A percentile compares a stretch with the other conserved stretches of the same genome.
Evolutionary conservation across 768 basidiomycete species (phyloP).

Genomic region (Lanmaoa pseudosensibilis): DNA sequence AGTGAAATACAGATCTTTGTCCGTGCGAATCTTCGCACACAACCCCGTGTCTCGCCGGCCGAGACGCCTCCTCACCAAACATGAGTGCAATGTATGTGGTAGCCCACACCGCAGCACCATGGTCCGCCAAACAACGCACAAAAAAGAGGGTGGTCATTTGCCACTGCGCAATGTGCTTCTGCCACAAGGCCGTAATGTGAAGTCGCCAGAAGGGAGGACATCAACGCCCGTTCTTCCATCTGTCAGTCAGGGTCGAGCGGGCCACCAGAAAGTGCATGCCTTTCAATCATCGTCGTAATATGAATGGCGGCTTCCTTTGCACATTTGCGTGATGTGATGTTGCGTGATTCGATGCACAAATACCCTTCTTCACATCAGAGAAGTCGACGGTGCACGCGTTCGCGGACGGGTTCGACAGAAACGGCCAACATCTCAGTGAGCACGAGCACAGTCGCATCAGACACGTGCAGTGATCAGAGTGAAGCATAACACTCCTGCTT

Average conservation of each 20-base stretch:
- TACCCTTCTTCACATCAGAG: neutral
- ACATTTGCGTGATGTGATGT: neutral
- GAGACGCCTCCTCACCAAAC: neutral
- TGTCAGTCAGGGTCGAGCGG: slow-evolving; percentile 17
- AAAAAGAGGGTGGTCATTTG: slow-evolving; percentile 8
- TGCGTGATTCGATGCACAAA: slow-evolving; percentile 3
- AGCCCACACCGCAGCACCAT: neutral
- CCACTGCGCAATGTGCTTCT: slow-evolving; percentile 5
- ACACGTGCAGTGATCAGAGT: slow-evolving; percentile 3
- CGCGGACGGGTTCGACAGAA: neutral
- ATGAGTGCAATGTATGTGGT: neutral
- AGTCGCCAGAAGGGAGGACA: slow-evolving; percentile 2
- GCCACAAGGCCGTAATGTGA: slow-evolving; percentile 19
- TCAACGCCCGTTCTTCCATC: neutral
- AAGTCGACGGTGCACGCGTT: slow-evolving; percentile 6
- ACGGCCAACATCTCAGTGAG: neutral
- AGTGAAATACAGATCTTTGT: neutral
- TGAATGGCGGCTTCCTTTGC: slow-evolving; percentile 7
- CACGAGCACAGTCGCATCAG: neutral
- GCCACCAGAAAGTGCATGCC: neutral
- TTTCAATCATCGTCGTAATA: slow-evolving; percentile 2
- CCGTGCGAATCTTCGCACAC: neutral
- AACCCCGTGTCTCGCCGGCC: neutral
- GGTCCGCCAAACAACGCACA: neutral
- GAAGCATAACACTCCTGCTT: neutral